phyloP scores from a whole-genome alignment of 2,329 filamentous ascomycete species.

The Botrytis byssoidea region DNA sequence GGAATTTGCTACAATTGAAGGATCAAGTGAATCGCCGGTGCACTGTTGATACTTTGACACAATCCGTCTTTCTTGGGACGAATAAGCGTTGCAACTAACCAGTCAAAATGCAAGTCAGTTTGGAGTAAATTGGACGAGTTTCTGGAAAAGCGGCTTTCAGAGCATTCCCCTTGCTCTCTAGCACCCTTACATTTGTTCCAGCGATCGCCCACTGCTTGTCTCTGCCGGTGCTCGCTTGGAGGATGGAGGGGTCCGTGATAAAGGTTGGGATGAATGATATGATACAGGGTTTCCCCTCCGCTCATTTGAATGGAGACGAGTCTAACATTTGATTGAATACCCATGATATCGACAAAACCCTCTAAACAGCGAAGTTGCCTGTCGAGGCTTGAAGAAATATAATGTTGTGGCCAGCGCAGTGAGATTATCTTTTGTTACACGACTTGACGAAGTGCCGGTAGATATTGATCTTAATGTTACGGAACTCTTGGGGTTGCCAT shows the following conservation, averaged over 20 bases:
- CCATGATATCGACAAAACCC: slow-evolving; percentile 10
- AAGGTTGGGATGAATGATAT: slow-evolving; percentile 35
- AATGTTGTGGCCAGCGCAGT: slow-evolving; percentile 20
- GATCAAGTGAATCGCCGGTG: slow-evolving; percentile 23
- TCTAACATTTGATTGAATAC: slow-evolving; percentile 5
- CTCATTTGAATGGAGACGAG: slow-evolving; percentile 21
- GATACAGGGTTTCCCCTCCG: slow-evolving; percentile 30
- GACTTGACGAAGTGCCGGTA: slow-evolving; percentile 16
- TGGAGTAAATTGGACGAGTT: slow-evolving; percentile 32
- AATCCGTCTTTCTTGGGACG: slow-evolving; percentile 26
- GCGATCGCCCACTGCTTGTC: slow-evolving; percentile 35
- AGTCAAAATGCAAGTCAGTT: slow-evolving; percentile 23
- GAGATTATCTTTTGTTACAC: slow-evolving; percentile 20
- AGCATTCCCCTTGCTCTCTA: slow-evolving; percentile 21
- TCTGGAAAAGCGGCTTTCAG: slow-evolving; percentile 31
- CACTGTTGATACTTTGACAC: slow-evolving; percentile 20
- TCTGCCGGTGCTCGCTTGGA: slow-evolving; percentile 35
- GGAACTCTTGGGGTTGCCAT: slow-evolving; percentile 17
- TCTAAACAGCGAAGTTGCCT: slow-evolving; percentile 21
- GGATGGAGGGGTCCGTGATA: slow-evolving; percentile 36
- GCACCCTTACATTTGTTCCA: slow-evolving; percentile 27
- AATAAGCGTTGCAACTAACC: slow-evolving; percentile 26
- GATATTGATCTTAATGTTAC: slow-evolving; percentile 12
- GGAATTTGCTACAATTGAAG: slow-evolving; percentile 24
- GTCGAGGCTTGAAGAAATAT: slow-evolving; percentile 14